These are phyloP conservation scores for Stentor coeruleus DNA, from an alignment of 73 alveolate species.

Conservation along the genomic window DNA sequence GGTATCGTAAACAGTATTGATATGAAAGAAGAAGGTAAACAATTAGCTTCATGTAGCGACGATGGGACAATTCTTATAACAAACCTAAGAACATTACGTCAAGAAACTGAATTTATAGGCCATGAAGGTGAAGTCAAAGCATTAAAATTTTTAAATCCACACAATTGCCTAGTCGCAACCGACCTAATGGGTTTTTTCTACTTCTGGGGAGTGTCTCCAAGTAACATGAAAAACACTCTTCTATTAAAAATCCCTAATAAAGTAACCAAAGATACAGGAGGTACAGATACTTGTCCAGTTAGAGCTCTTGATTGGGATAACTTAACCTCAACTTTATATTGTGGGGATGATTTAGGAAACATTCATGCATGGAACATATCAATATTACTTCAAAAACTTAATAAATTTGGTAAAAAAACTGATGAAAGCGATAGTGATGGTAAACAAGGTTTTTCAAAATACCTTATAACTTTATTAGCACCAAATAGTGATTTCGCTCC, in stretches of 20 bases:
- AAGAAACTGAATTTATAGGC: conserved; percentile 81
- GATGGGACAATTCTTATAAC: conserved; percentile 88
- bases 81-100: conserved; percentile 84
- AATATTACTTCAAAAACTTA: conserved; percentile 64
- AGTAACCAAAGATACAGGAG: conserved; percentile 73
- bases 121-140: conserved; percentile 75
- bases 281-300: conserved; percentile 89
- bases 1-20: conserved; percentile 78
- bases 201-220: conserved; percentile 86
- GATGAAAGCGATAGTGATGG: conserved; percentile 61
- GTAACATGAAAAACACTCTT: conserved; percentile 73
- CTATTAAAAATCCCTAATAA: conserved; percentile 71
- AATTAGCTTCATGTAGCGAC: conserved; percentile 89
- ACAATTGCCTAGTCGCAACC: conserved; percentile 78
- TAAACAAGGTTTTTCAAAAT: conserved; percentile 56
- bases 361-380: conserved; percentile 84
- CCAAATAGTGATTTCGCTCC: conserved; percentile 40
- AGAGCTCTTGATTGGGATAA: conserved; percentile 86
- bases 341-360: conserved; percentile 97
- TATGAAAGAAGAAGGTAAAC: conserved; percentile 62
- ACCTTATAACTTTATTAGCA: conserved; percentile 45
- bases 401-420: conserved; percentile 55
- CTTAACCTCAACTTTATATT: conserved; percentile 61
- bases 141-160: conserved; percentile 79
- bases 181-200: conserved; percentile 87